Conservation (phyloP, 2,329 filamentous ascomycete genomes). For the Exserohilum rostratum region DNA sequence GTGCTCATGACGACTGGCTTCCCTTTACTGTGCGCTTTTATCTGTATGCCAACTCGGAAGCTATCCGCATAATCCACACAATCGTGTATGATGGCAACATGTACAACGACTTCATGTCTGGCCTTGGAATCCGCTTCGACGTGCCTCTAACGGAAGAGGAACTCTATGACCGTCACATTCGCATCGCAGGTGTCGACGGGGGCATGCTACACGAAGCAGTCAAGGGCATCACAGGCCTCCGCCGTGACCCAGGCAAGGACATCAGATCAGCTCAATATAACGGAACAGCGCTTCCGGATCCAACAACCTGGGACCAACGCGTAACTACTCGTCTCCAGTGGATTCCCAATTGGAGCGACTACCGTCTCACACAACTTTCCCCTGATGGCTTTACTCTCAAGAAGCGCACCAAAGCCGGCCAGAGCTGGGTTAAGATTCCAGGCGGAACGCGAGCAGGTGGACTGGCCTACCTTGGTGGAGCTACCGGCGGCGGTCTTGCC, state of each 20-base stretch:
- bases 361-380: constrained; percentile 62
- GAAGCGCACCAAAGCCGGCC: constrained; percentile 64
- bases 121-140: constrained; percentile 61
- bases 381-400: constrained; percentile 66
- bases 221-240: constrained; percentile 64
- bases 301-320: constrained; percentile 54
- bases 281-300: constrained; percentile 52
- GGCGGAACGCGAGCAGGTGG: constrained; percentile 63
- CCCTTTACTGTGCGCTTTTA: constrained; percentile 65
- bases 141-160: constrained; percentile 61
- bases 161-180: constrained; percentile 64
- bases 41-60: constrained; percentile 62
- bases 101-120: constrained; percentile 59
- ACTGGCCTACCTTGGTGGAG: constrained; percentile 64
- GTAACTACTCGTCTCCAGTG: constrained; percentile 58
- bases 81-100: constrained; percentile 62
- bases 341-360: constrained; percentile 66
- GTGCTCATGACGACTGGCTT: constrained; percentile 56
- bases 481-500: constrained; percentile 63
- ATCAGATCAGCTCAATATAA: constrained; percentile 60
- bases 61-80: constrained; percentile 62
- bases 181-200: constrained; percentile 61
- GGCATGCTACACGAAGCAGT: constrained; percentile 65
- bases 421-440: constrained; percentile 64
- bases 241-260: constrained; percentile 59